Evolutionary conservation across 805 yeast species (phyloP), one percentile per base, ranked within the genome.

Genomic region (Yarrowia deformans): DNA sequence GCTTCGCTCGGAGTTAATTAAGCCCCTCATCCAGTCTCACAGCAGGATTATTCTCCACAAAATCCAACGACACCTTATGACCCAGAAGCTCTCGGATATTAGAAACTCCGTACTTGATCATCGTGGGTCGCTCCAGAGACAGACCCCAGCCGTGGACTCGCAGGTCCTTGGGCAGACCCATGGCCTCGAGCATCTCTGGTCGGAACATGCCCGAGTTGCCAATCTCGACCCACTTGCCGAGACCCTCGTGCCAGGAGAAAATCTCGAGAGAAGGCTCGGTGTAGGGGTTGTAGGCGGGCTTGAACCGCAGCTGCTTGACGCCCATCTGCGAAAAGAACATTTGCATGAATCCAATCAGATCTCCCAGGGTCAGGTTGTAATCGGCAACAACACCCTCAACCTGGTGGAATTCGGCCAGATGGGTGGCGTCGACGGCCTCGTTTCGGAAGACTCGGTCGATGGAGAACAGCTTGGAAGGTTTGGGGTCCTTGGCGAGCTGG

Each of bases 181-280:
- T 94, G 55, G 97, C 83, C 82, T 93, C 97, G 78, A 96, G 85
- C 99, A 95, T 95, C 82, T 95, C 99, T 14, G 99, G 99, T 82
- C 99, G 89, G 85, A 95, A 95, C 97, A 95, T 90, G 80, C 99
- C 99, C 19, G 98, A 93, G 84, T 95, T 95, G 80, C 99, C 99
- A 76, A 95, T 94, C 84, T 95, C 99, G 72, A 95, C 99, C 99
- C 99, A 96, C 80, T 92, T 95, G 74, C 85, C 88, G 75, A 95
- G 85, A 64, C 97, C 97, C 75, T 87, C 88, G 81, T 95, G 99
- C 90, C 91, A 95, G 63, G 98, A 95, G 80, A 90, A 95, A 74
- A 95, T 95, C 83, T 95, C 99, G 87, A 95, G 86, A 8, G 97
- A 91, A 70, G 99, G 99, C 82, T 95, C 99, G 70, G 99, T 95